Conservation (phyloP, 208 protist genomes). For the Borovskyia barvae region DNA sequence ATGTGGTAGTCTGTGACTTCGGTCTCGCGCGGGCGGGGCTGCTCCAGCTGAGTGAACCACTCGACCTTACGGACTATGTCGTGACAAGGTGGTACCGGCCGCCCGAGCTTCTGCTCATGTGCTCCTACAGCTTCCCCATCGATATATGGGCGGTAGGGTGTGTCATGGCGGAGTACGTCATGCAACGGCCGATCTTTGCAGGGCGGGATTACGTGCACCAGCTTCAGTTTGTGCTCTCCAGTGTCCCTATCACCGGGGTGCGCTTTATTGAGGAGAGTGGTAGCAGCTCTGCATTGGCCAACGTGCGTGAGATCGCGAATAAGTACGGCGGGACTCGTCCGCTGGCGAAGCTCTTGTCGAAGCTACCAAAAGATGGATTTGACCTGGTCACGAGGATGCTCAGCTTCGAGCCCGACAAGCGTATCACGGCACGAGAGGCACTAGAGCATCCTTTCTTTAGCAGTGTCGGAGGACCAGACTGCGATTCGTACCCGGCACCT, state of each 20-base stretch:
- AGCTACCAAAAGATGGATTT: slow-evolving; percentile 69
- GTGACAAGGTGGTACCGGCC: slow-evolving; percentile 99
- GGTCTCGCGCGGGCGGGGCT: slow-evolving; percentile 83
- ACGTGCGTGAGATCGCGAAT: slow-evolving; percentile 75
- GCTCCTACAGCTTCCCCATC: slow-evolving; percentile 85
- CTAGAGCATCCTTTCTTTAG: slow-evolving; percentile 88
- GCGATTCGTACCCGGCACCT: slow-evolving; percentile 27
- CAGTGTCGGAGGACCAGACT: slow-evolving; percentile 44
- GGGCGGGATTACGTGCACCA: slow-evolving; percentile 90
- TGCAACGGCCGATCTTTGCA: slow-evolving; percentile 76
- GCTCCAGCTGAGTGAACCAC: slow-evolving; percentile 55
- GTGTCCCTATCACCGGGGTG: slow-evolving; percentile 60
- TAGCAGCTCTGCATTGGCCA: slow-evolving; percentile 30
- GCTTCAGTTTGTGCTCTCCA: slow-evolving; percentile 85
- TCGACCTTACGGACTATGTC: slow-evolving; percentile 96
- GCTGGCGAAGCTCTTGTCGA: slow-evolving; percentile 42
- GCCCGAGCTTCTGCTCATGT: slow-evolving; percentile 98
- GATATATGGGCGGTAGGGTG: slow-evolving; percentile 99
- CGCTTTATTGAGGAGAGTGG: slow-evolving; percentile 60
- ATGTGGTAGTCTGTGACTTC: slow-evolving; percentile 94
- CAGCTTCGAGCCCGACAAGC: slow-evolving; percentile 87
- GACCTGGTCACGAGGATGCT: slow-evolving; percentile 91
- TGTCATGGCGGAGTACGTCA: slow-evolving; percentile 98
- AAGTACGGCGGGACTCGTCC: slow-evolving; percentile 65
- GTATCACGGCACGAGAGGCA: slow-evolving; percentile 83